These are phyloP conservation scores for Botrytis fragariae DNA, from an alignment of 2,329 filamentous ascomycete species.

Conservation along the genomic window DNA sequence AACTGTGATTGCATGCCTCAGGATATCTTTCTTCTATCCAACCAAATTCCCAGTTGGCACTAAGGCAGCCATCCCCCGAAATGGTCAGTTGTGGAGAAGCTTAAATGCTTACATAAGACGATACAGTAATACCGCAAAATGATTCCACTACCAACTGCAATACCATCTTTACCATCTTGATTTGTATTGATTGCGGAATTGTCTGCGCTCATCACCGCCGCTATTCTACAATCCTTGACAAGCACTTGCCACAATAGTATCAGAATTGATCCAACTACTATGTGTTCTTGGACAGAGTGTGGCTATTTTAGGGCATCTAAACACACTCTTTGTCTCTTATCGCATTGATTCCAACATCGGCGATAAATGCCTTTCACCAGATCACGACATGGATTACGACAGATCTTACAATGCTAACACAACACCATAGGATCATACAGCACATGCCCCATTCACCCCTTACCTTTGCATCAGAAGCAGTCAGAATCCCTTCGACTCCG, in stretches of 20 bases:
- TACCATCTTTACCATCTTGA: neutral
- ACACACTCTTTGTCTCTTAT: neutral
- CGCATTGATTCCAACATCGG: neutral
- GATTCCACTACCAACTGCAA: neutral
- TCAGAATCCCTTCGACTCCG: neutral
- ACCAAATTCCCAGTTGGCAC: neutral
- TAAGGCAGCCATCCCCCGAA: neutral
- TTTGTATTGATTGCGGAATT: neutral
- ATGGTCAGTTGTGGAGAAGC: neutral
- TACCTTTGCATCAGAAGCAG: neutral
- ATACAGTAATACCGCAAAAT: neutral
- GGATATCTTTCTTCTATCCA: neutral
- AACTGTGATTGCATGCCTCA: neutral
- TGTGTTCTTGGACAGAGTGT: neutral
- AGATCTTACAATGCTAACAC: neutral
- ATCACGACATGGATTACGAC: neutral
- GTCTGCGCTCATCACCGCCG: neutral
- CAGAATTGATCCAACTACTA: neutral
- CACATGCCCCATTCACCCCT: neutral
- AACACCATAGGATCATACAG: neutral
- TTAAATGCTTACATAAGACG: neutral
- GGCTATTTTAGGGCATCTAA: neutral
- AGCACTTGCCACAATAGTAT: neutral
- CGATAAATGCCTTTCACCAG: neutral
- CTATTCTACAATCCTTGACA: neutral